These are phyloP conservation scores for Chondrostereum purpureum DNA, from an alignment of 1,284 basidiomycete genomes.

Conservation along the genomic window DNA sequence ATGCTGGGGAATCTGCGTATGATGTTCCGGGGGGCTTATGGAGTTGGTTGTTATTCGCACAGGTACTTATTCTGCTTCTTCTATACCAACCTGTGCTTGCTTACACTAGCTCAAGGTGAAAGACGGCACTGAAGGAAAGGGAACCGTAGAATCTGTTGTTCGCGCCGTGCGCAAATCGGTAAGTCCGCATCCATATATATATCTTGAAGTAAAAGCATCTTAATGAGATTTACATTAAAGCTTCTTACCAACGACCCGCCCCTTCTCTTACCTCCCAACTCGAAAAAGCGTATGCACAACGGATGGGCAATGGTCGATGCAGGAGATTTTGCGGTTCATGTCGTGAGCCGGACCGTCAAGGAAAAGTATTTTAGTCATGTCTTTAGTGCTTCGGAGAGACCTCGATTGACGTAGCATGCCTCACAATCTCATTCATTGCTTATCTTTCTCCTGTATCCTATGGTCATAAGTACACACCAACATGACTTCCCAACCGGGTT, in stretches of 20 bases:
- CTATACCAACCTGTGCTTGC: too few relatives aligned
- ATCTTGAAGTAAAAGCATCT: neutral
- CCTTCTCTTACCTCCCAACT: conserved; percentile 52
- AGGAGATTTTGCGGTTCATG: conserved; percentile 70
- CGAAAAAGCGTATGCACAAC: conserved; percentile 48
- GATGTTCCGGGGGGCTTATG: conserved; percentile 53
- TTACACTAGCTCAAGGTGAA: too few relatives aligned
- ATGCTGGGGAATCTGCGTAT: conserved; percentile 52
- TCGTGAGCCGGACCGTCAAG: conserved; percentile 55
- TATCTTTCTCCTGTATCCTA: too few relatives aligned
- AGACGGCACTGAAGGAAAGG: conserved; percentile 72
- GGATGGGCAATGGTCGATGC: conserved; percentile 82
- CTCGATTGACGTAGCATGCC: neutral
- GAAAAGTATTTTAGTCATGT: conserved; percentile 51
- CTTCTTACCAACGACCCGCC: conserved; percentile 48
- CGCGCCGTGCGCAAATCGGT: conserved; percentile 62
- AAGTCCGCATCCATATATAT: conserved; percentile 19
- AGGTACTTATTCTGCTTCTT: conserved; percentile 34
- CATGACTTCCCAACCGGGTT: neutral
- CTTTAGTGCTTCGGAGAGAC: conserved; percentile 4
- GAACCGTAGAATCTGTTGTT: conserved; percentile 66
- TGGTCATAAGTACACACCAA: too few relatives aligned
- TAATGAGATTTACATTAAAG: conserved; percentile 25
- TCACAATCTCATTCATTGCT: too few relatives aligned
- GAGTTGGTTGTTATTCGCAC: conserved; percentile 68